phyloP scores from a whole-genome alignment of 1,284 basidiomycete genomes.

The Sanguinoderma infundibulare region DNA sequence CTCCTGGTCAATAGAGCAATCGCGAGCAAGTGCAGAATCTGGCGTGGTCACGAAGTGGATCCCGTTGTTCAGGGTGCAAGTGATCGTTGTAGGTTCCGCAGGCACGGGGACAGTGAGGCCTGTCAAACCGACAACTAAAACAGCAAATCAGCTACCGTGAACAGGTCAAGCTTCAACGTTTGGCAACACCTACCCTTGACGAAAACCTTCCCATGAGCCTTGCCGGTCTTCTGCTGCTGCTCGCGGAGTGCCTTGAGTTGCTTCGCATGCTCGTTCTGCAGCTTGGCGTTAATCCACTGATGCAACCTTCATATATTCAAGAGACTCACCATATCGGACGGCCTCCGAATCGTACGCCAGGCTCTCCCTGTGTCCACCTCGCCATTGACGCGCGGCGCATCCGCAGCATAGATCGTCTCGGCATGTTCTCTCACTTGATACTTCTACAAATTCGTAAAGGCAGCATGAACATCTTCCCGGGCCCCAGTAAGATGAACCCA shows the following conservation, averaged over 20 bases:
- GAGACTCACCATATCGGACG: slow-evolving; percentile 86
- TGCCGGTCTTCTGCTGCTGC: slow-evolving; percentile 79
- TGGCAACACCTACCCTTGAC: slow-evolving; percentile 70
- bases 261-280: slow-evolving; percentile 89
- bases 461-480: not conserved
- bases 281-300: not conserved
- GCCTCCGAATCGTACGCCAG: slow-evolving; percentile 87
- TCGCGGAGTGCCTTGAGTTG: slow-evolving; percentile 84
- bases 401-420: slow-evolving; percentile 81
- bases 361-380: slow-evolving; percentile 85
- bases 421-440: slow-evolving; percentile 75
- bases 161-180: slow-evolving; percentile 65
- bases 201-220: slow-evolving; percentile 91
- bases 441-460: slow-evolving; percentile 33
- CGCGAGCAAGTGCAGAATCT: slow-evolving; percentile 65
- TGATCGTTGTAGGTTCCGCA: slow-evolving; percentile 71
- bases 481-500: not conserved
- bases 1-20: slow-evolving; percentile 85
- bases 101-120: slow-evolving; percentile 79
- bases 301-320: no score
- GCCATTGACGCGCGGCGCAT: slow-evolving; percentile 73
- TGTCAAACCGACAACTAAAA: slow-evolving; percentile 78
- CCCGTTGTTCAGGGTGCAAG: slow-evolving; percentile 95
- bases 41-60: slow-evolving; percentile 97
- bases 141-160: slow-evolving; percentile 5